These are phyloP conservation scores for Stylosanthes scabra DNA, from an alignment of 331 rosid species.

Conservation along the genomic window DNA sequence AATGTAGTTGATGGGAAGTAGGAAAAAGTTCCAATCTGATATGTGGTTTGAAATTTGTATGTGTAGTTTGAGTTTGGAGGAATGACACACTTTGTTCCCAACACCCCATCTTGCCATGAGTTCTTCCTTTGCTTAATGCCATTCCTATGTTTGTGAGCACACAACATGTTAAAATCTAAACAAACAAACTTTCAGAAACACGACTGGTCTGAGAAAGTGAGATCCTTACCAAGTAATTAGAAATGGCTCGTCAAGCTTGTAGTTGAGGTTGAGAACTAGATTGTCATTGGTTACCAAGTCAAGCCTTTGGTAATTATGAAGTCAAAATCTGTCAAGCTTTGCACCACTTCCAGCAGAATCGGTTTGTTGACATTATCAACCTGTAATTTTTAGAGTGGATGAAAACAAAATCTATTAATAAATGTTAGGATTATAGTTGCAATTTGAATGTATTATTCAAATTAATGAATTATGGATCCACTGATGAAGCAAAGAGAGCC, in stretches of 20 bases:
- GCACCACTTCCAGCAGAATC: constrained; percentile 84
- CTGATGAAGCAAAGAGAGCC: too few relatives aligned
- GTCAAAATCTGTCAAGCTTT: constrained; percentile 79
- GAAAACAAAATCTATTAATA: not conserved
- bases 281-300: constrained; percentile 91
- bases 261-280: constrained; percentile 83
- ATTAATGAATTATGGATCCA: too few relatives aligned
- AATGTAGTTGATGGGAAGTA: constrained; percentile 89
- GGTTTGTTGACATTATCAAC: constrained; percentile 87
- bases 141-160: constrained; percentile 53
- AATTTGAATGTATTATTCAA: too few relatives aligned
- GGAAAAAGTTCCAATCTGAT: constrained; percentile 86
- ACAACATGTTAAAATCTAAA: constrained; percentile 2
- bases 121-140: constrained; percentile 96
- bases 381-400: constrained; percentile 43
- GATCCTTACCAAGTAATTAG: constrained; percentile 80
- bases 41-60: constrained; percentile 85
- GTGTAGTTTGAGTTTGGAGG: constrained; percentile 91
- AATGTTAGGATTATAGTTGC: too few relatives aligned
- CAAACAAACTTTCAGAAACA: not conserved
- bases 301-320: constrained; percentile 84
- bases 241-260: constrained; percentile 92
- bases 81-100: constrained; percentile 93
- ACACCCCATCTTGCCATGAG: constrained; percentile 99
- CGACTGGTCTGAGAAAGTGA: not conserved